These are phyloP conservation scores for Sporobolomyces pararoseus DNA, from an alignment of 768 basidiomycete species.

Conservation along the genomic window DNA sequence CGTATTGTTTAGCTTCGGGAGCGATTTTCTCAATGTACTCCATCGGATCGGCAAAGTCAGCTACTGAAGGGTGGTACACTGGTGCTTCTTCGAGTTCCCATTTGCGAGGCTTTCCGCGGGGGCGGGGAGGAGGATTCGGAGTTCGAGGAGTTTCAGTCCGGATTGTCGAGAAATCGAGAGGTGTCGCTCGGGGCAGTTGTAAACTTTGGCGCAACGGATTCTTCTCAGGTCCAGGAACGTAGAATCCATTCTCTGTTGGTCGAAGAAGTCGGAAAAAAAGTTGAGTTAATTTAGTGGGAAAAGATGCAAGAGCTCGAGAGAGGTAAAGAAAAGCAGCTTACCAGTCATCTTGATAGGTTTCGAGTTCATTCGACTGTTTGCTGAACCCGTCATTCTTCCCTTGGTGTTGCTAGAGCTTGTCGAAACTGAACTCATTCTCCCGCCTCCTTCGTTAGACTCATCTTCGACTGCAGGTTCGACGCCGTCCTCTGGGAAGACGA, in stretches of 20 bases:
- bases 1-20: conserved; percentile 72
- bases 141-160: conserved; percentile 38
- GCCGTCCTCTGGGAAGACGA: conserved; percentile 29
- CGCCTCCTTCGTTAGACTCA: not conserved
- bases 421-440: conserved; percentile 3
- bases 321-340: not conserved
- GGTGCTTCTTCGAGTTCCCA: conserved; percentile 88
- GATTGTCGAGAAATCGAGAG: conserved; percentile 44
- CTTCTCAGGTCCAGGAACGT: conserved; percentile 24
- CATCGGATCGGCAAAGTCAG: conserved; percentile 92
- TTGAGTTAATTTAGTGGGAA: too few species aligned
- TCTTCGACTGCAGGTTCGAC: not conserved
- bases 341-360: conserved; percentile 14
- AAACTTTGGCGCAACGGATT: conserved; percentile 21
- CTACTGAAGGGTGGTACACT: conserved; percentile 77
- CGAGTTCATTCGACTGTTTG: conserved; percentile 18
- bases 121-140: conserved; percentile 31
- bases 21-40: conserved; percentile 67
- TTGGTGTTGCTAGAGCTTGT: not conserved
- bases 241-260: not conserved
- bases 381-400: conserved; percentile 3
- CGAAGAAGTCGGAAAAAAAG: too few species aligned
- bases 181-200: conserved; percentile 46
- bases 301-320: conserved; percentile 3
- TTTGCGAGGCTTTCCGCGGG: conserved; percentile 52